Base-by-base conservation (phyloP, 2,329 filamentous ascomycete species). In the Venturiaceae sp. region DNA sequence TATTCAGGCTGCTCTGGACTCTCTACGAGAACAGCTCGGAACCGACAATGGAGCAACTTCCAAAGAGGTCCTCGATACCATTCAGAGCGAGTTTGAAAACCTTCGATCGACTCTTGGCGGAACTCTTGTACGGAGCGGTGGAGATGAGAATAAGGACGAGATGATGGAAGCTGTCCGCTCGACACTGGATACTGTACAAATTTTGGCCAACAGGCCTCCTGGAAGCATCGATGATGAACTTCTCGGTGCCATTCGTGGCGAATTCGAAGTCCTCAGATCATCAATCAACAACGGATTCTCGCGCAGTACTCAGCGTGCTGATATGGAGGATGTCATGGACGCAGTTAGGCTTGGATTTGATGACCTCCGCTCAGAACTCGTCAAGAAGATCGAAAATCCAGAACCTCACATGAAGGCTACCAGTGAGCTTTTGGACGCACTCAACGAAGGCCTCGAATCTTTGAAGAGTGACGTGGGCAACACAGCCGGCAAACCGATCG, bases 381-480 rank as follows among this genome's bases (percentile, higher is more conserved):
- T 79, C 60, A 78, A 77, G 61, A 79, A 77, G 67, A 75, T 83
- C 21, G 78, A 80, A 59, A 78, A 73, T 14, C 75, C 76, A 3
- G 81, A 84, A 53, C 78, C 73, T 57, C 75, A 79, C 28, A 68
- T 78, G 54, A 78, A 77, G 19, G 77, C 79, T 56, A 82, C 81
- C 21, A 76, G 75, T 54, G 82, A 85, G 62, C 73, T 86, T 23
- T 74, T 85, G 6, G 83, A 85, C 63, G 80, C 80, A 7, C 75
- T 86, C 62, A 80, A 83, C 58, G 82, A 85, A 53, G 90, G 91
- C 1, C 79, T 96, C 37, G 87, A 88, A 61, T 82, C 81, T 46
- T 79, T 96, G 34, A 83, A 90, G 5, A 79, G 82, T 16, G 92
- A 96, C 64, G 81, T 96, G 54, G 80, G 94, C 16, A 33, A 9